Percentiles rank a stretch among this genome's conserved stretches.
phyloP scores from a whole-genome alignment of 2,329 filamentous ascomycete species.

The Trichoderma harzianum region DNA sequence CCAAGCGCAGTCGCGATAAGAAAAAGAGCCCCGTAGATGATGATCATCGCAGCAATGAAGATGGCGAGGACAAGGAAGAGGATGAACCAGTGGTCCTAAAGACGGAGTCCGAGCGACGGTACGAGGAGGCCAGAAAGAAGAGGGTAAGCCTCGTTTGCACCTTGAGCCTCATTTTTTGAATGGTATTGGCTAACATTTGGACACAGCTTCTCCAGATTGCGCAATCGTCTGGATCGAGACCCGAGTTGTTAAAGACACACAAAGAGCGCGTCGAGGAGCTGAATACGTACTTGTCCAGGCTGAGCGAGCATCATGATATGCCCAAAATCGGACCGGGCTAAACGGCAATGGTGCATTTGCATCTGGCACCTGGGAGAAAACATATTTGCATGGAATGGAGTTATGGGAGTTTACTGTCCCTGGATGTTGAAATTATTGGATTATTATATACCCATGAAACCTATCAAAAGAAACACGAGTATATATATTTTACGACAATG shows the following conservation, averaged over 20 bases:
- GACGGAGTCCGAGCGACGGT: constrained; percentile 77
- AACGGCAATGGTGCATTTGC: constrained; percentile 6
- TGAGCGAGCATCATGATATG: constrained; percentile 99
- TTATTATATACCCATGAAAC: neutral
- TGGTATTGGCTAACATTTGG: neutral
- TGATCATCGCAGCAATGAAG: constrained; percentile 19
- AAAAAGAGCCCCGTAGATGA: constrained; percentile 20
- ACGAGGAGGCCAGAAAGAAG: constrained; percentile 78
- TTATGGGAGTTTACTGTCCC: constrained; percentile 27
- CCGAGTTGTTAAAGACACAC: constrained; percentile 90
- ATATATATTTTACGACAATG: neutral
- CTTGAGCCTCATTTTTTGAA: neutral
- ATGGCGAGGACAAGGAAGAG: constrained; percentile 34
- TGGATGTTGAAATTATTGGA: neutral
- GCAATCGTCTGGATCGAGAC: constrained; percentile 52
- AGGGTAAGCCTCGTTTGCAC: constrained; percentile 52
- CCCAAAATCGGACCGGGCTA: constrained; percentile 62
- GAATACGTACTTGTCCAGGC: constrained; percentile 84
- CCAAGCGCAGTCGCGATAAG: constrained; percentile 28
- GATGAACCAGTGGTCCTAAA: constrained; percentile 48
- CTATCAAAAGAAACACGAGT: neutral
- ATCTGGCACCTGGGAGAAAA: neutral
- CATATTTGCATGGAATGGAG: constrained; percentile 21
- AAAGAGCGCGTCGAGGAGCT: constrained; percentile 95
- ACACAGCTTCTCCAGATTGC: constrained; percentile 76